Evolutionary conservation across 371 early-diverging fungal genomes (phyloP), one percentile per base, ranked within the genome.

Genomic region (Parasitella parasitica): DNA sequence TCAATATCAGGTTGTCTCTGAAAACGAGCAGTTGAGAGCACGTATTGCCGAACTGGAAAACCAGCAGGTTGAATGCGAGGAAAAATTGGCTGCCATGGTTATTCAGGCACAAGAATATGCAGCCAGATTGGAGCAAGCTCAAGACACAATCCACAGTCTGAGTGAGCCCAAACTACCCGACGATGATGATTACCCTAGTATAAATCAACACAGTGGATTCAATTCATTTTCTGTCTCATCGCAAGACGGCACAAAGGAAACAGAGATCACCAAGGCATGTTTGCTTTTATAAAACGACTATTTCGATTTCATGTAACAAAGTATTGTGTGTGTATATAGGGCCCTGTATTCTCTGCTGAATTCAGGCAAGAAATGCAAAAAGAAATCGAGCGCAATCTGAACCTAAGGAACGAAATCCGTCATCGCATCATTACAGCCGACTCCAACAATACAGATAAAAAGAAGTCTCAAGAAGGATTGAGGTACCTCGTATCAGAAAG

Each of bases 21-120:
- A 88, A 59, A 88, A 86, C 53, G 85, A 83, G 48, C 82, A 82
- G 49, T 69, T 88, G 59, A 72, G 85, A 26, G 67, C 79, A 43
- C 81, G 86, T 18, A 75, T 88, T 55, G 81, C 82, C 28, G 86
- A 88, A 62, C 63, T 88, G n/a, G 88, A 88, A 65, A 59, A 73
- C 0, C 83, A 86, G 15, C 88, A 88, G 52, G 62, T 79, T 15
- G 81, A 86, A 50, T 83, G 83, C 30, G 88, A 88, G 49, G 84
- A 83, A 30, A 80, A 81, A 57, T 67, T 88, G 16, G 74, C 82
- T 20, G 76, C 79, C 30, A 84, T 88, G 84, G 84, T 86, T 35
- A 80, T 82, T 35, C 84, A 85, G 56, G 86, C 88, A 11, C 76
- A 85, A 55, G 86, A 88, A 64, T 88, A 88, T 69, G 85, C 88